Percentiles rank a stretch among this genome's conserved stretches.
Conservation (phyloP, 2,329 filamentous ascomycete genomes). For the Bimuria novae-zelandiae region DNA sequence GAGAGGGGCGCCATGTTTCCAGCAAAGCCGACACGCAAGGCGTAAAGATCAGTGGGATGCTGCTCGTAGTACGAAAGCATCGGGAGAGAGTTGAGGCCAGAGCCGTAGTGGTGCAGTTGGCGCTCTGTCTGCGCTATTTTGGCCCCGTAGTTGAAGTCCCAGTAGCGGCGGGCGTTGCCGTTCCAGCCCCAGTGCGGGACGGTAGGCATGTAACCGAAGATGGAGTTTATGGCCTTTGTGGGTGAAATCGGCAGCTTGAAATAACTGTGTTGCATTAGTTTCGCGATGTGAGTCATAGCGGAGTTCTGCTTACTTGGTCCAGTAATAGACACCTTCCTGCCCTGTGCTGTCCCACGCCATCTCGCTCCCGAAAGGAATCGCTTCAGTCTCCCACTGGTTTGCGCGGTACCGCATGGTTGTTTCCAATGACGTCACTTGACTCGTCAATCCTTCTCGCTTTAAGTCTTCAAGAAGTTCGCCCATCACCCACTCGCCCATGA, state of each 20-base stretch:
- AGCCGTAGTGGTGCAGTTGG: slow-evolving; percentile 66
- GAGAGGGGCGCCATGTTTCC: slow-evolving; percentile 59
- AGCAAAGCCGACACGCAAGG: slow-evolving; percentile 60
- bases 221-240: slow-evolving; percentile 59
- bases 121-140: slow-evolving; percentile 51
- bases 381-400: slow-evolving; percentile 54
- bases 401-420: slow-evolving; percentile 56
- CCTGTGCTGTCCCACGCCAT: slow-evolving; percentile 68
- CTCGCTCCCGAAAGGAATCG: slow-evolving; percentile 63
- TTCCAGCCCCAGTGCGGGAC: slow-evolving; percentile 67
- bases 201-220: slow-evolving; percentile 62
- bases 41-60: slow-evolving; percentile 53
- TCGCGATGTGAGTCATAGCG: neutral
- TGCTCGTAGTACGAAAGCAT: slow-evolving; percentile 58
- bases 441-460: slow-evolving; percentile 51
- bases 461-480: slow-evolving; percentile 59
- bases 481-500: slow-evolving; percentile 66
- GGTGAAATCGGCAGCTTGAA: slow-evolving; percentile 55
- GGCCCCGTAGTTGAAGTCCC: slow-evolving; percentile 60
- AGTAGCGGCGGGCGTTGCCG: slow-evolving; percentile 64
- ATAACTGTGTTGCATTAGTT: slow-evolving; percentile 35
- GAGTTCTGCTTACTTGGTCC: slow-evolving; percentile 48
- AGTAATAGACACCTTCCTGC: slow-evolving; percentile 66
- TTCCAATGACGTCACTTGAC: slow-evolving; percentile 49
- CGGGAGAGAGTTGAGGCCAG: slow-evolving; percentile 61